Conservation (phyloP, 2,329 filamentous ascomycete genomes). For the Arthrobotrys sphaeroides region DNA sequence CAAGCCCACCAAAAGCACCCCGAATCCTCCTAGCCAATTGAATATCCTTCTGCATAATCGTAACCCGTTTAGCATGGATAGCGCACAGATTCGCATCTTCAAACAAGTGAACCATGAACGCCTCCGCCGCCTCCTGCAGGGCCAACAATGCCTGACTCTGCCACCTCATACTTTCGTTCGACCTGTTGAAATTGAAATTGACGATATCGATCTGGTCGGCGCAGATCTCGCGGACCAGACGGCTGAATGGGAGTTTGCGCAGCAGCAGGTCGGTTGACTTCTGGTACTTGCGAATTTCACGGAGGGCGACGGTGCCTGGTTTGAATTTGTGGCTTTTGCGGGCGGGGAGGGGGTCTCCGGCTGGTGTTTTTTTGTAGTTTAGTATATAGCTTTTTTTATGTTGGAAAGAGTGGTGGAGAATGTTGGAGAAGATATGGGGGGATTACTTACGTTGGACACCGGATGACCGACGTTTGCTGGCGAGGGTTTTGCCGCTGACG, state of each 20-base stretch:
- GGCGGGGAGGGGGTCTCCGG: slow-evolving; percentile 75
- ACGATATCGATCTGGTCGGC: slow-evolving; percentile 60
- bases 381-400: background rate
- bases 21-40: slow-evolving; percentile 85
- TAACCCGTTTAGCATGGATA: slow-evolving; percentile 95
- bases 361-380: slow-evolving; percentile 61
- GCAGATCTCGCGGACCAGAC: slow-evolving; percentile 71
- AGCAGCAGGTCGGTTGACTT: slow-evolving; percentile 87
- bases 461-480: slow-evolving; percentile 42
- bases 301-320: slow-evolving; percentile 84
- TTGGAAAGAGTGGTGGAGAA: background rate
- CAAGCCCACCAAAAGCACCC: slow-evolving; percentile 78
- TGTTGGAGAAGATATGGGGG: background rate
- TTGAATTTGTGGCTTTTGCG: slow-evolving; percentile 70
- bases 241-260: slow-evolving; percentile 79
- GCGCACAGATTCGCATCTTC: slow-evolving; percentile 96
- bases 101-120: slow-evolving; percentile 94
- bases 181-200: slow-evolving; percentile 47
- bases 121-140: slow-evolving; percentile 94
- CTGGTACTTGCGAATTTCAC: slow-evolving; percentile 92
- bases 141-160: slow-evolving; percentile 94
- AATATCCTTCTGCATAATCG: slow-evolving; percentile 98
- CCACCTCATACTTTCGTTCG: slow-evolving; percentile 81
- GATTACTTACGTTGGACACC: slow-evolving; percentile 45
- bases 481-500: slow-evolving; percentile 15